Percentiles rank a stretch among this genome's conserved stretches.
These are phyloP conservation scores for Trichosporon faecale DNA, from an alignment of 1,284 basidiomycete species.

Conservation along the genomic window DNA sequence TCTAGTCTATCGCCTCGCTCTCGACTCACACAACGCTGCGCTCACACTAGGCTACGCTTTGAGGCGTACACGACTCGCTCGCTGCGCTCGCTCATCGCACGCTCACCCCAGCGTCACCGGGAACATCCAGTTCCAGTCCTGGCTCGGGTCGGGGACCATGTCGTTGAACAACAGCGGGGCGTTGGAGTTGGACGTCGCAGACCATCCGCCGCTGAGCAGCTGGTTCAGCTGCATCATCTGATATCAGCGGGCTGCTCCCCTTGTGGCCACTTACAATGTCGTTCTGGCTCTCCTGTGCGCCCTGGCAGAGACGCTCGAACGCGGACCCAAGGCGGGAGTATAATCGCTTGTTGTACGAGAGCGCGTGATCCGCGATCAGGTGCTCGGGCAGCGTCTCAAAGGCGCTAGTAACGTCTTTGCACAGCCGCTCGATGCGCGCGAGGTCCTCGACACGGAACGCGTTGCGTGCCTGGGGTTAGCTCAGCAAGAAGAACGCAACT, in stretches of 20 bases:
- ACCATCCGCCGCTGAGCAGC: background rate
- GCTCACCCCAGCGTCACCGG: background rate
- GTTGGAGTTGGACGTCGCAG: background rate
- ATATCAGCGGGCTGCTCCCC: background rate
- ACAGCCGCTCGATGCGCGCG: conserved; percentile 2
- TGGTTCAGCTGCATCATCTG: conserved; percentile 15
- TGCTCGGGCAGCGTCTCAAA: conserved; percentile 1
- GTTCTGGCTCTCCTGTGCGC: conserved; percentile 3
- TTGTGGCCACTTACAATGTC: background rate
- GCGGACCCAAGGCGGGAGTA: background rate
- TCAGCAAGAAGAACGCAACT: background rate
- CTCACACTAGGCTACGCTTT: too few relatives aligned
- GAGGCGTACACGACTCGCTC: too few relatives aligned
- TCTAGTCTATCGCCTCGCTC: background rate
- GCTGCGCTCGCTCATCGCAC: too few relatives aligned
- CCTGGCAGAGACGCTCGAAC: conserved; percentile 2
- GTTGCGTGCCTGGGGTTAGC: background rate
- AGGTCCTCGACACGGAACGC: conserved; percentile 3
- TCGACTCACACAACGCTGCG: too few relatives aligned
- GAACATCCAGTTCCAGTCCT: conserved; percentile 12
- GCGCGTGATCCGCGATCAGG: conserved; percentile 4
- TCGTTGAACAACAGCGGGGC: conserved; percentile 3
- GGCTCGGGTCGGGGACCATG: conserved; percentile 1
- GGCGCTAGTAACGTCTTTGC: background rate
- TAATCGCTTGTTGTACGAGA: conserved; percentile 5